Conservation (phyloP, 768 basidiomycete species). For the Suillus occidentalis region DNA sequence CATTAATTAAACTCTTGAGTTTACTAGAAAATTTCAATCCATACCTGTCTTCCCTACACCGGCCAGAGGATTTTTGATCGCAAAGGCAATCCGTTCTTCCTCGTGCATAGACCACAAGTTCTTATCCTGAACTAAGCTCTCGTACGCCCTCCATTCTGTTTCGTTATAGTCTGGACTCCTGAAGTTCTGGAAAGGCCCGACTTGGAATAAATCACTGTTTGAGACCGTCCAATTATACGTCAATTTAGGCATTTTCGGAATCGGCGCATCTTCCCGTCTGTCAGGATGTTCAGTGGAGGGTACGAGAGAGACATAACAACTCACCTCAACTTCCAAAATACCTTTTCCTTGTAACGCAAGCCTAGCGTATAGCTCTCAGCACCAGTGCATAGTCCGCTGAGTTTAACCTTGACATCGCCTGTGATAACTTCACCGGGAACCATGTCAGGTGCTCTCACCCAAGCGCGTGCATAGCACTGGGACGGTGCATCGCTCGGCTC, state of each 20-base stretch:
- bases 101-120: constrained; percentile 18
- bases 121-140: constrained; percentile 9
- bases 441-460: constrained; percentile 9
- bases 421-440: neutral
- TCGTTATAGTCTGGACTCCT: too few species aligned
- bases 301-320: neutral
- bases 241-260: too few species aligned
- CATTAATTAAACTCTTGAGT: neutral
- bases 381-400: neutral
- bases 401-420: constrained; percentile 3
- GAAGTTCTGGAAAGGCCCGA: too few species aligned
- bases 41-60: neutral
- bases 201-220: too few species aligned
- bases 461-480: constrained; percentile 1
- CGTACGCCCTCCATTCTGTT: neutral
- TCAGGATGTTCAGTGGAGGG: too few species aligned
- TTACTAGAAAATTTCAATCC: constrained; percentile 6
- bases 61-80: constrained; percentile 11
- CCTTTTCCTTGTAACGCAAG: too few species aligned
- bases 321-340: too few species aligned
- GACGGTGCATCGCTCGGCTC: neutral
- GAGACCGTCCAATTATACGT: neutral
- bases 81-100: constrained; percentile 21
- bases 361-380: too few species aligned
- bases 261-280: neutral